Base-by-base conservation (phyloP, 495 filamentous ascomycete species). In the Penicillium lagena region DNA sequence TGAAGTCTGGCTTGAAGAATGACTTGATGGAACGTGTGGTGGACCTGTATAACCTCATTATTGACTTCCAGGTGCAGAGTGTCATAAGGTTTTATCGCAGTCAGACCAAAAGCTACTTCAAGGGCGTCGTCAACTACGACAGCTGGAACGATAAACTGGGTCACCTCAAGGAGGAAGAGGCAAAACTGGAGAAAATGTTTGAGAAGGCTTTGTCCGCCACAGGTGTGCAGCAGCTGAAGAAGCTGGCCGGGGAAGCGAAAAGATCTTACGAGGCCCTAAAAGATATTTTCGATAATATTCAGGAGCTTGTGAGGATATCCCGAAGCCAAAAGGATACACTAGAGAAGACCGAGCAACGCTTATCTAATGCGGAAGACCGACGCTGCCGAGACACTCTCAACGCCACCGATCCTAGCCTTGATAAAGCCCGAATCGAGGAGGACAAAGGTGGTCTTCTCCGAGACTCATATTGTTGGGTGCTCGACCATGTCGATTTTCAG, bases 391-490 rank as follows among this genome's bases (percentile, higher is more conserved):
- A 29, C 6, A 30, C 12, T 37, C 31, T 51, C 1, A 28, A 41
- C 17, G 34, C 49, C 9, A 70, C 63, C 40, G 60, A 71, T 49
- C 67, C 67, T 10, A 42, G 58, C 29, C 54, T 64, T 42, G 51
- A 69, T 15, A 62, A 73, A 27, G 49, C 70, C 10, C 48, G 51
- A 7, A 60, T 57, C 7, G 36, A 57, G 37, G 30, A 41, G 8
- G 13, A 14, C 7, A 52, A 57, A 39, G 73, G 63, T 30, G 58
- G 57, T 9, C 50, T 78, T 1, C 43, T 77, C 1, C 29, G 51
- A 28, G 70, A 70, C 36, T 62, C 58, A 9, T 74, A 67, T 46
- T 12, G 29, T 40, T 78, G 67, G 73, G 56, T 76, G 32, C 55
- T 77, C 10, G 45, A 63, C 6, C 46, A 73, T 36, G 7, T 39